These are phyloP conservation scores for Grifola frondosa DNA, from an alignment of 1,284 basidiomycete genomes.

Conservation along the genomic window DNA sequence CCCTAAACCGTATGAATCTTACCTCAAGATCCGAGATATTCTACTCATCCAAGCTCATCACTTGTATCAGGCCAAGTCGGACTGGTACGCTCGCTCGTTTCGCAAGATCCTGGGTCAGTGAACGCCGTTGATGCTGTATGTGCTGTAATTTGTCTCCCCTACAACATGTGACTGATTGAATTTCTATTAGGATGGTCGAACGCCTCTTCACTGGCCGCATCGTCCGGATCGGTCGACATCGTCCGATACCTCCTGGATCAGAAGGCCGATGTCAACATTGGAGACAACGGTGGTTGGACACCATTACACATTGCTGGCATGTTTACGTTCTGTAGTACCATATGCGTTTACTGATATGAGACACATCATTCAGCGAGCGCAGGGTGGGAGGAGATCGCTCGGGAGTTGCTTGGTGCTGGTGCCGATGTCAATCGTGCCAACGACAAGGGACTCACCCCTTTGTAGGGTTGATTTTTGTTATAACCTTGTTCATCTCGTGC, in stretches of 20 bases:
- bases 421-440: conserved; percentile 82
- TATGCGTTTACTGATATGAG: not conserved
- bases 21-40: not conserved
- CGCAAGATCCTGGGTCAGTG: conserved; percentile 66
- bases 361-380: conserved; percentile 62
- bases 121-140: conserved; percentile 71
- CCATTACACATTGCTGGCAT: conserved; percentile 85
- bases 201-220: conserved; percentile 88
- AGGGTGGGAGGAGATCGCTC: conserved; percentile 76
- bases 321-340: conserved; percentile 7
- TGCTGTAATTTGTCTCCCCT: conserved; percentile 1
- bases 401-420: conserved; percentile 81
- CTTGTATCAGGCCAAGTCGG: conserved; percentile 79
- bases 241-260: conserved; percentile 73
- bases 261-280: conserved; percentile 68
- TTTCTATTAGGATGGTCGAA: conserved; percentile 73
- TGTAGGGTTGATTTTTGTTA: conserved; percentile 53
- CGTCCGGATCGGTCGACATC: conserved; percentile 71
- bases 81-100: conserved; percentile 67
- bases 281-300: conserved; percentile 82
- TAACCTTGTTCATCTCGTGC: conserved; percentile 3
- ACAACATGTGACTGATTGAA: conserved; percentile 4
- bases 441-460: conserved; percentile 82
- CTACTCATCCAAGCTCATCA: conserved; percentile 5
- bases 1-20: conserved; percentile 8